phyloP scores from a whole-genome alignment of 1,284 basidiomycete genomes.

The Puccinia horiana region DNA sequence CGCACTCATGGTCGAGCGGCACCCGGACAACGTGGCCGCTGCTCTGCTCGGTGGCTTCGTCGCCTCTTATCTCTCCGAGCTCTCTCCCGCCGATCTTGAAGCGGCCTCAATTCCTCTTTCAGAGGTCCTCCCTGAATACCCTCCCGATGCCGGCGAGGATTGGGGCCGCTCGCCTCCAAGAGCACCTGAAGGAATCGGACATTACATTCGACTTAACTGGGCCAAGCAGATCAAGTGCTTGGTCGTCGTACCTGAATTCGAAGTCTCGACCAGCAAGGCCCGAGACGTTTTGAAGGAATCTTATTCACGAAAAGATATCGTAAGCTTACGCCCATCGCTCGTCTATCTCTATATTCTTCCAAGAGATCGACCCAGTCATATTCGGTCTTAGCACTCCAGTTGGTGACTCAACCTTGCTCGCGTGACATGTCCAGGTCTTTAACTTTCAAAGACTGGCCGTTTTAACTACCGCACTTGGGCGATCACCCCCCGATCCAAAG shows the following conservation, averaged over 20 bases:
- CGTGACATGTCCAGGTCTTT: constrained; percentile 71
- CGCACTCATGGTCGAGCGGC: constrained; percentile 97
- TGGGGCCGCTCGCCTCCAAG: constrained; percentile 87
- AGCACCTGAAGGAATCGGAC: constrained; percentile 87
- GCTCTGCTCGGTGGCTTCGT: constrained; percentile 96
- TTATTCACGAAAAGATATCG: constrained; percentile 88
- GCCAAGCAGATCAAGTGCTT: constrained; percentile 82
- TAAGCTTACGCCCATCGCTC: constrained; percentile 62
- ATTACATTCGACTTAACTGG: constrained; percentile 91
- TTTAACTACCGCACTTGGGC: constrained; percentile 89
- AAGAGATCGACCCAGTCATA: neutral
- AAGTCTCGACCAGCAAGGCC: constrained; percentile 93
- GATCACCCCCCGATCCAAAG: constrained; percentile 84
- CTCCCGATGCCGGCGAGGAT: constrained; percentile 80
- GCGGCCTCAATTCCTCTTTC: constrained; percentile 88
- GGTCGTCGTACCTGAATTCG: constrained; percentile 92
- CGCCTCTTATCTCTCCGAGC: constrained; percentile 91
- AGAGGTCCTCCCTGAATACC: constrained; percentile 96
- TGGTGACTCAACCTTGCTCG: neutral
- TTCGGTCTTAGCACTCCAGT: neutral
- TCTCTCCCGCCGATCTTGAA: constrained; percentile 69
- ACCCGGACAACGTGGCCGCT: constrained; percentile 98
- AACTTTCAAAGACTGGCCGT: constrained; percentile 96
- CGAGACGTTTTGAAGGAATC: constrained; percentile 78
- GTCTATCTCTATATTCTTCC: neutral